Conservation (phyloP, 1,284 basidiomycete genomes). For the Vanrija pseudolonga region DNA sequence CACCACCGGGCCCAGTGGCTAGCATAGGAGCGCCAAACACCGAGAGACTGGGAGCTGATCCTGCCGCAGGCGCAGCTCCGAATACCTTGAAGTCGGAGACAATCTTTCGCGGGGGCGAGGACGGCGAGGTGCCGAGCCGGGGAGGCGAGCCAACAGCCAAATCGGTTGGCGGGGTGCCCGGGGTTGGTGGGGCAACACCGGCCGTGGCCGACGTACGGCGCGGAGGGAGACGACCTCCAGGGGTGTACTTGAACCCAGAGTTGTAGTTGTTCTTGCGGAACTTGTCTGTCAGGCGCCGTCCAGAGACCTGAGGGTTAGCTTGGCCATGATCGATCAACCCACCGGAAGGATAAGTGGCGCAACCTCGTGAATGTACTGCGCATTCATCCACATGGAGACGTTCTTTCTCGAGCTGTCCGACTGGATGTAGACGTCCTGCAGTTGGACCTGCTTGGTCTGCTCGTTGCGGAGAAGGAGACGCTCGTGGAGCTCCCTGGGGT, state of each 20-base stretch:
- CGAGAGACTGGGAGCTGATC: slow-evolving; percentile 8
- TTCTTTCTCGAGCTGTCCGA: slow-evolving; percentile 85
- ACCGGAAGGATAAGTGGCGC: slow-evolving; percentile 76
- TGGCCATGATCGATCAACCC: slow-evolving; percentile 26
- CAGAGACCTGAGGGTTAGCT: slow-evolving; percentile 62
- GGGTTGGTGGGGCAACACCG: background rate
- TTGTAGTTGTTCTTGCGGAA: slow-evolving; percentile 55
- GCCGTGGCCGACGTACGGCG: slow-evolving; percentile 48
- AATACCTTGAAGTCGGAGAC: slow-evolving; percentile 86
- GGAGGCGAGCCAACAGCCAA: slow-evolving; percentile 12
- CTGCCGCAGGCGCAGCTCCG: slow-evolving; percentile 54
- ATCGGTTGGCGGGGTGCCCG: slow-evolving; percentile 19
- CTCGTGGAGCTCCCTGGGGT: slow-evolving; percentile 65
- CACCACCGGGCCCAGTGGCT: slow-evolving; percentile 46
- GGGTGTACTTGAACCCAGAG: slow-evolving; percentile 54
- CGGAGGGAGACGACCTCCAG: slow-evolving; percentile 55
- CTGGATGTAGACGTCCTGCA: slow-evolving; percentile 94
- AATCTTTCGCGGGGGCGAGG: slow-evolving; percentile 69
- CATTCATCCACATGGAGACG: slow-evolving; percentile 76
- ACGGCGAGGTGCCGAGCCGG: slow-evolving; percentile 44
- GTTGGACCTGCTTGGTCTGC: slow-evolving; percentile 91
- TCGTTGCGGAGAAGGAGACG: slow-evolving; percentile 86
- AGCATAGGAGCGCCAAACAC: slow-evolving; percentile 51
- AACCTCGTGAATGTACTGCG: slow-evolving; percentile 69
- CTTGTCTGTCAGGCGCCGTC: slow-evolving; percentile 89